phyloP scores from a whole-genome alignment of 345 rosid genomes.

The Pistacia atlantica region DNA sequence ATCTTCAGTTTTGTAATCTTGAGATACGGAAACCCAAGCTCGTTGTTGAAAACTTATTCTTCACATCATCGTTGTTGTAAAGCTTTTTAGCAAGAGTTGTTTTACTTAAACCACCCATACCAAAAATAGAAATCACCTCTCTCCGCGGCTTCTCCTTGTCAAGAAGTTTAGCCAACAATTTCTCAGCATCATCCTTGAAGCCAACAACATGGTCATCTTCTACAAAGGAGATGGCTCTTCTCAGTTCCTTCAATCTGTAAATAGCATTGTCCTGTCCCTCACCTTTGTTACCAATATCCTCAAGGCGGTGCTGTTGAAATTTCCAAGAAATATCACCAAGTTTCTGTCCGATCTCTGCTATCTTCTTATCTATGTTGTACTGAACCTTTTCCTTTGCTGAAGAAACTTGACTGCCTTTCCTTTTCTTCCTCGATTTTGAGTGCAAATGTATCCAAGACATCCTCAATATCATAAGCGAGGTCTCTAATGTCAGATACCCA shows the following conservation, averaged over 20 bases:
- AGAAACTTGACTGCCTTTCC: neutral
- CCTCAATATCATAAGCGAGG: too few relatives aligned
- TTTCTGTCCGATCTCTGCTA: neutral
- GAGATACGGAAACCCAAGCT: too few relatives aligned
- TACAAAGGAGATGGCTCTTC: neutral
- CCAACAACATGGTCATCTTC: conserved; percentile 16
- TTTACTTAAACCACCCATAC: too few relatives aligned
- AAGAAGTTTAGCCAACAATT: conserved; percentile 19
- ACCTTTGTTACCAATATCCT: neutral
- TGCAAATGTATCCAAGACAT: too few relatives aligned
- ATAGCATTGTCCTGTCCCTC: neutral
- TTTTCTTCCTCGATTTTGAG: too few relatives aligned
- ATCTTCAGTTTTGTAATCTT: too few relatives aligned
- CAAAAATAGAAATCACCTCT: neutral
- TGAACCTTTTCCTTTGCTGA: neutral
- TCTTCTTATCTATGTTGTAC: neutral
- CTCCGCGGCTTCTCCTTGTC: neutral
- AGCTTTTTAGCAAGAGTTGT: too few relatives aligned
- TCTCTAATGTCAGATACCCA: too few relatives aligned
- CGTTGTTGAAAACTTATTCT: too few relatives aligned
- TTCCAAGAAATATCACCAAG: neutral
- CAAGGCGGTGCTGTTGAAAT: neutral
- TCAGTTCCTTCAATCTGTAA: neutral
- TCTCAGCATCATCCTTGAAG: too few relatives aligned
- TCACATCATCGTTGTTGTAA: too few relatives aligned